These are phyloP conservation scores for Populus davidiana DNA, from an alignment of 345 rosid genomes.

Conservation along the genomic window DNA sequence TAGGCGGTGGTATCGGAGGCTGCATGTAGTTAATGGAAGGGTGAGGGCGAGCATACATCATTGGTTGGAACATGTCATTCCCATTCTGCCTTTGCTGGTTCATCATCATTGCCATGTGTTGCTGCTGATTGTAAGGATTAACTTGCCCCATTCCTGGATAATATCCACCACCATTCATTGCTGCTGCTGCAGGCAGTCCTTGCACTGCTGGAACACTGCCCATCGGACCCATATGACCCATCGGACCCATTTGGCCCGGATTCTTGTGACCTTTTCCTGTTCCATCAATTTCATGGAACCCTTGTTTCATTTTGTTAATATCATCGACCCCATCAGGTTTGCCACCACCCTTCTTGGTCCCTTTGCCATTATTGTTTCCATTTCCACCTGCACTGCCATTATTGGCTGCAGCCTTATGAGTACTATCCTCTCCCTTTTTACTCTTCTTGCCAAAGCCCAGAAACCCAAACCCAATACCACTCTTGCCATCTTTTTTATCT, in stretches of 20 bases:
- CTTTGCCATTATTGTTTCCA: conserved; percentile 30
- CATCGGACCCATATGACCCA: conserved; percentile 30
- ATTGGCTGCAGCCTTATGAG: conserved; percentile 19
- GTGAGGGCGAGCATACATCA: conserved; percentile 72
- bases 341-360: conserved; percentile 18
- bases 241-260: conserved; percentile 18
- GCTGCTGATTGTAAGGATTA: conserved; percentile 52
- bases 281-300: conserved; percentile 46
- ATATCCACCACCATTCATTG: conserved; percentile 49
- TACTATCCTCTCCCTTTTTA: conserved; percentile 40
- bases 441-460: conserved; percentile 46
- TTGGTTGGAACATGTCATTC: conserved; percentile 70
- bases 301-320: conserved; percentile 35
- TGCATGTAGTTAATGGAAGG: conserved; percentile 54
- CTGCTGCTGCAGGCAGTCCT: conserved; percentile 52
- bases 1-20: conserved; percentile 50
- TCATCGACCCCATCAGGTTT: conserved; percentile 43
- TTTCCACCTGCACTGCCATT: conserved; percentile 19
- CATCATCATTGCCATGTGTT: conserved; percentile 69
- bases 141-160: conserved; percentile 48
- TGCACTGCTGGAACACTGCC: conserved; percentile 55
- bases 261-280: conserved; percentile 22
- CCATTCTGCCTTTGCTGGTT: conserved; percentile 46
- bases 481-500: conserved; percentile 29
- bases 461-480: conserved; percentile 35